Evolutionary conservation across 2,329 filamentous ascomycete genomes (phyloP), one percentile per base, ranked within the genome.

Genomic region (Amauroascus verrucosus): DNA sequence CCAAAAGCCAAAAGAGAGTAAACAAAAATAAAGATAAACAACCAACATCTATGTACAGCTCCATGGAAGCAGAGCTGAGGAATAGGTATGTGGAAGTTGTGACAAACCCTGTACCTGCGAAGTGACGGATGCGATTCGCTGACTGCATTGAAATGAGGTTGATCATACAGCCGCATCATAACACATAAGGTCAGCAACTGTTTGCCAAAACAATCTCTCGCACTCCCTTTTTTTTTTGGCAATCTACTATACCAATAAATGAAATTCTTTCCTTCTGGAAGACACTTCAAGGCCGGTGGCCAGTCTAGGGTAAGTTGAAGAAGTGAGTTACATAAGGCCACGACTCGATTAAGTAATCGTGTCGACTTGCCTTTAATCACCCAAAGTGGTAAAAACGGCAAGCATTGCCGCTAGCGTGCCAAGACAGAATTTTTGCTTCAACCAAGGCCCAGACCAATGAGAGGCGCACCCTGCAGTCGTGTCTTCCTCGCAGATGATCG

Each of bases 401-500:
- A 24, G 9, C 26, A 6, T 6, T 45, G 49, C 40, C 49, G 26
- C 20, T 45, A 51, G 49, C 40, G 49, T 13, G 49, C 49, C 49
- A 51, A 51, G 49, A 16, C 20, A 38, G 26, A 30, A 30, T 16
- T 32, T 50, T 37, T 44, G 26, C 16, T 33, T 37, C 38, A 28
- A 51, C 14, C 49, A 32, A 40, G 49, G 49, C 40, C 49, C 28
- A 40, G 40, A 11, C 49, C 49, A 51, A 51, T 51, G 18, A 16
- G 30, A 48, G 30, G 6, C 43, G 11, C 44, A 32, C 9, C 28
- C 30, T 48, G 30, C 32, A 22, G 28, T 22, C 14, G 18, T 41
- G 11, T 48, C 45, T 37, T 37, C 33, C 8, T 26, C 48, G 26
- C 37, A 32, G 48, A 43, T 43, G 48, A 50, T 49, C 47, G 37